Base-by-base conservation (phyloP, 768 basidiomycete genomes). In the Tulasnella sp. region DNA sequence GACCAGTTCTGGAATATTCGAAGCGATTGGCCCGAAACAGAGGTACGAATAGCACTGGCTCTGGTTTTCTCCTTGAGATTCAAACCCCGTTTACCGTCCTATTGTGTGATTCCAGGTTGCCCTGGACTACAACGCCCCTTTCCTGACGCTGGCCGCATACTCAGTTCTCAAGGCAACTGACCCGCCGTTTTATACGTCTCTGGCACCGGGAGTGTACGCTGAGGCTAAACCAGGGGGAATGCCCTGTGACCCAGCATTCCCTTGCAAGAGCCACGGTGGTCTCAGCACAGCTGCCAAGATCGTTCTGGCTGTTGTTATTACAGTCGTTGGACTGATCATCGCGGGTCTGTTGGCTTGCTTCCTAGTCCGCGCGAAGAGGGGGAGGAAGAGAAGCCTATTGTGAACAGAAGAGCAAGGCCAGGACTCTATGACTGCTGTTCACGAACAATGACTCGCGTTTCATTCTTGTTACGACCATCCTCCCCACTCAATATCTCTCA, bases 71-170 rank as follows among this genome's bases (percentile, higher is more conserved):
- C 15, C 7, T 38, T 15, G 5, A 38, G 15, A 38, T 7, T 38
- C 34, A 38, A 15, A 38, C 27, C 34, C n/a, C 24, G 41, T 60
- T 15, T 59, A 50, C 41, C 17, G 48, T 19, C 24, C 38, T 22
- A 5, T 12, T 30, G 51, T 38, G 5, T 15, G 5, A 38, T 44
- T 53, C 44, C 49, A 85, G 82, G 75, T 83, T 53, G 87, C 85
- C n/a, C 71, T 91, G 42, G 92, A 96, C 67, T 92, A 92, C 69
- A 89, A 87, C 63, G 89, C 91, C 0, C 90, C 91, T 1, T 76
- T 94, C 74, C 75, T 94, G n/a, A 85, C 89, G 1, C 76, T 96
- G 34, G 82, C 85, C 0, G 86, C 90, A 17, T 82, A 83, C 75
- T 80, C 85, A 64, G 76, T 85, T n/a, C 66, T 86, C 51, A 82